Evolutionary conservation across 1,284 basidiomycete genomes (phyloP).

Genomic region (Apiotrichum montevideense): DNA sequence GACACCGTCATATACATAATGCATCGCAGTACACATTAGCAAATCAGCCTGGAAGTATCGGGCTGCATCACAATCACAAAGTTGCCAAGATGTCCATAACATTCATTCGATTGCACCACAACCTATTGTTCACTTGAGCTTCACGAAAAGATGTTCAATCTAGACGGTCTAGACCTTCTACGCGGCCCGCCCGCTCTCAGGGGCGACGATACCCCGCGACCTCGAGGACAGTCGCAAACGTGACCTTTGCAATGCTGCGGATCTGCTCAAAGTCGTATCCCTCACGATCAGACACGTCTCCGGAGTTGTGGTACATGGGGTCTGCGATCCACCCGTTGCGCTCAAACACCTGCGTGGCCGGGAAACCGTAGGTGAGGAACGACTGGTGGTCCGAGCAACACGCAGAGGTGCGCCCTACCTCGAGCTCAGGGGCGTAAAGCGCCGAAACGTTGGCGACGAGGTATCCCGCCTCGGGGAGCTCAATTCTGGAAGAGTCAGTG

Average conservation of each 20-base stretch:
- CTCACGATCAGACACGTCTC: slow-evolving; percentile 66
- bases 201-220: slow-evolving; percentile 33
- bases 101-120: too few relatives aligned
- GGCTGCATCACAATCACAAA: too few relatives aligned
- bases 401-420: slow-evolving; percentile 64
- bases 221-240: slow-evolving; percentile 47
- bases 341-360: slow-evolving; percentile 63
- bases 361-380: slow-evolving; percentile 73
- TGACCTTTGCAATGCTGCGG: slow-evolving; percentile 73
- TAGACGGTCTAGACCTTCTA: too few relatives aligned
- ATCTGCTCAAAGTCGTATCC: slow-evolving; percentile 77
- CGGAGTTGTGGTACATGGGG: slow-evolving; percentile 61
- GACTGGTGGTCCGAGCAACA: slow-evolving; percentile 82
- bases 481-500: slow-evolving; percentile 54
- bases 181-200: neutral
- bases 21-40: too few relatives aligned
- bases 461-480: slow-evolving; percentile 65
- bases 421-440: slow-evolving; percentile 70
- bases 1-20: too few relatives aligned
- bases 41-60: too few relatives aligned
- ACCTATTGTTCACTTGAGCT: too few relatives aligned
- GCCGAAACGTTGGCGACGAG: slow-evolving; percentile 64
- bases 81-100: too few relatives aligned
- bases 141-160: too few relatives aligned
- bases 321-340: slow-evolving; percentile 74